Base-by-base conservation (phyloP, 768 basidiomycete species). In the Podaxis mareebaensis region DNA sequence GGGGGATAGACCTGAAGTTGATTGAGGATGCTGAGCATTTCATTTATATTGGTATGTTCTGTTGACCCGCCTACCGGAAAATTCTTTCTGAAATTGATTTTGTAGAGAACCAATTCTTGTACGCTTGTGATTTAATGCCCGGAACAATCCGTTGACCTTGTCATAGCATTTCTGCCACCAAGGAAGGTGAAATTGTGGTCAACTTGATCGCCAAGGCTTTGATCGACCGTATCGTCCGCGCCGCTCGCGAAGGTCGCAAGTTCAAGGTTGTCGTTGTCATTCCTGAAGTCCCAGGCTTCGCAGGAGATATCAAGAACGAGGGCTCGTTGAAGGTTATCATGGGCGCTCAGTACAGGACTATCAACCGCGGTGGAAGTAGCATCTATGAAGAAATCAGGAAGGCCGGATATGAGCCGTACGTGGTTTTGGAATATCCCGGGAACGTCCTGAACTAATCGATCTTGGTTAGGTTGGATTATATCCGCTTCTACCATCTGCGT, bases 401-500 rank as follows among this genome's bases (percentile, higher is more conserved):
- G 67, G 91, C 84, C 20, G 91, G 92, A 3, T 90, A 80, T 67
- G 90, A 95, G 38, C 92, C 92, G 90, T 92, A 68, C 66, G 90
- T 76, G 1, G 24, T 39, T 72, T 4, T n/a, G 4, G 30, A 26
- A 38, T 11, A 11, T 17, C 20, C 8, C 26, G 22, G 13, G 12
- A 20, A 5, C 2, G 1, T 44, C 12, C 12, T 56, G 13, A 26
- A 42, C 30, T 17, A 49, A 58, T 64, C 57, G 46, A 40, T 17
- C 11, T 55, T 26, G 38, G 53, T 15, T 53, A 93, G 93, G n/a
- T 69, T 79, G 76, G 88, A 95, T 62, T 95, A 90, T 72, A 91
- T 97, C 68, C 84, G 89, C 11, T 94, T 97, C 82, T 98, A 92
- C 78, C 95, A 99, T 76, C 81, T 99, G 26, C 85, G 97, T 33